A percentile compares a stretch with the other conserved stretches of the same genome.
Conservation (phyloP, 352 stramenopile species). For the Pseudoperonospora humuli region DNA sequence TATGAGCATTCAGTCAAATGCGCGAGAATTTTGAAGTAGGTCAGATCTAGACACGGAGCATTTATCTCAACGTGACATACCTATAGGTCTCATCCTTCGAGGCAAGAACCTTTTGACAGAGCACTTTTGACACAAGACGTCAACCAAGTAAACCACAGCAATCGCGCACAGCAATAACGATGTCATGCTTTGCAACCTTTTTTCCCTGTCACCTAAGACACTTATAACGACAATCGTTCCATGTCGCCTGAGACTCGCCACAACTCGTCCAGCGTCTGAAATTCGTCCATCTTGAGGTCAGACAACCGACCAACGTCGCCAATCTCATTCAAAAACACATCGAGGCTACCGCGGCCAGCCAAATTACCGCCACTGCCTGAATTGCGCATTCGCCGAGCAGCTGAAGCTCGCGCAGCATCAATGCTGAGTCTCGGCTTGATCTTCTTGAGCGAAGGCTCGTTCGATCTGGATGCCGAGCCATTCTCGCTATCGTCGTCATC, state of each 20-base stretch:
- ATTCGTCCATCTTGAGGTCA: slow-evolving; percentile 82
- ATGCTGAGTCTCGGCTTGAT: slow-evolving; percentile 69
- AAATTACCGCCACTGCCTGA: slow-evolving; percentile 44
- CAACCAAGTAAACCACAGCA: no score
- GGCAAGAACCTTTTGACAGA: no score
- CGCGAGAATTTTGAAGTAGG: no score
- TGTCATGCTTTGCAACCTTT: no score
- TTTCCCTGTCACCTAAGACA: no score
- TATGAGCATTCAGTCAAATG: no score
- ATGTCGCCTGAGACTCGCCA: slow-evolving; percentile 83
- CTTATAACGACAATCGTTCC: slow-evolving; percentile 74
- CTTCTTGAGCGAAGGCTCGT: slow-evolving; percentile 67
- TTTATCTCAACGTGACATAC: no score
- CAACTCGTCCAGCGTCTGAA: slow-evolving; percentile 72
- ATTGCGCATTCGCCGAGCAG: slow-evolving; percentile 55
- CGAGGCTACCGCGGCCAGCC: slow-evolving; percentile 47
- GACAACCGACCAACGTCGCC: slow-evolving; percentile 71
- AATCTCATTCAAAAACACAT: slow-evolving; percentile 78
- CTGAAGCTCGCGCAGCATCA: slow-evolving; percentile 64
- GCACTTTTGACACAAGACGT: no score
- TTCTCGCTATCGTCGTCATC: slow-evolving; percentile 37
- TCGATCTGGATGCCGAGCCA: slow-evolving; percentile 17
- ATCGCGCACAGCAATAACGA: no score
- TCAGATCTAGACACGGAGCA: no score
- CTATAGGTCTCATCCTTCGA: no score